A percentile compares a stretch with the other conserved stretches of the same genome.
Evolutionary conservation across 257 asterid species (phyloP).

Genomic region (Oldenlandia corymbosa): DNA sequence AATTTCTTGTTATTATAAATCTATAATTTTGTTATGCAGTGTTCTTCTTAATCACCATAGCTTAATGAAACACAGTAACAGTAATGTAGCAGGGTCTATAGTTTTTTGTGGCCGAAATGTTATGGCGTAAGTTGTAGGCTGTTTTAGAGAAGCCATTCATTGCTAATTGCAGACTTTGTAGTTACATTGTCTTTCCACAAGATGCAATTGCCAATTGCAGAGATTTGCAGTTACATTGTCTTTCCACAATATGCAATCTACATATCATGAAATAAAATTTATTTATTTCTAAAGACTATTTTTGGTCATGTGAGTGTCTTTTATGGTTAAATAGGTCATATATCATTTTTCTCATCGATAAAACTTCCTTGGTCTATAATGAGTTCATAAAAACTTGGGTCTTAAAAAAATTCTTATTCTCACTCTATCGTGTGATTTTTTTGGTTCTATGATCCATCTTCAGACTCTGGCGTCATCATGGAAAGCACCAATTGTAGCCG

Average conservation of each 20-base stretch:
- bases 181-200: background rate
- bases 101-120: background rate
- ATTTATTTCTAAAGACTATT: background rate
- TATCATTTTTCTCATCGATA: background rate
- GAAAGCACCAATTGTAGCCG: constrained; percentile 48
- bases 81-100: background rate
- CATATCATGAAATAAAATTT: background rate
- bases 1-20: background rate
- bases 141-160: background rate
- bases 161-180: background rate
- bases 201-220: background rate
- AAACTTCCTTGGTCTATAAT: too few species aligned
- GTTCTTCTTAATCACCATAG: background rate
- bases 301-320: background rate
- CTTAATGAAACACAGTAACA: background rate
- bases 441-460: constrained; percentile 21
- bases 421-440: constrained; percentile 10
- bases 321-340: background rate
- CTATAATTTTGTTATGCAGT: background rate
- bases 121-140: background rate
- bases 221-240: background rate
- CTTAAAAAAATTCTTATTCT: background rate
- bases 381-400: background rate
- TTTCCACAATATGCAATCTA: background rate
- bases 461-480: constrained; percentile 59